Evolutionary conservation across 495 filamentous ascomycete species (phyloP).

Genomic region (Haplographium delicatum): DNA sequence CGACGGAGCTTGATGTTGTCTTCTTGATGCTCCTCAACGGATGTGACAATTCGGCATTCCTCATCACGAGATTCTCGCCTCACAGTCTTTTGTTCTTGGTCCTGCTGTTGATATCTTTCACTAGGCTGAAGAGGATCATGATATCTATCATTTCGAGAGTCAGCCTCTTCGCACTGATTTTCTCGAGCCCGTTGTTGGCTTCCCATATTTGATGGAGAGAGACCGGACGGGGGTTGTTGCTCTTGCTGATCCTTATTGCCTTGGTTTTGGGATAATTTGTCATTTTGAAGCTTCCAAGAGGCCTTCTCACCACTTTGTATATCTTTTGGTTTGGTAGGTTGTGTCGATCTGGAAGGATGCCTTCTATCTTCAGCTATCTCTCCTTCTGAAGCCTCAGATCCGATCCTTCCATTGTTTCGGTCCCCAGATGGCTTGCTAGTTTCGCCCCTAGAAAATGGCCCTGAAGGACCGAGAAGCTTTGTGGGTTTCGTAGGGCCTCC

Average conservation of each 20-base stretch:
- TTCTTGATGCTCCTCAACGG: not conserved
- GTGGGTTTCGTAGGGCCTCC: conserved; percentile 21
- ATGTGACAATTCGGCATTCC: conserved; percentile 3
- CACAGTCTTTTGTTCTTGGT: not conserved
- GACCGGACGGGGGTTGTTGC: conserved; percentile 1
- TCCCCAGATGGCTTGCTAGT: conserved; percentile 1
- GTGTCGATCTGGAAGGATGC: not conserved
- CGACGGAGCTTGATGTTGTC: not conserved
- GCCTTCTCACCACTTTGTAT: conserved; percentile 3
- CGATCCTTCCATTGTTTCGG: conserved; percentile 9
- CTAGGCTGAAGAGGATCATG: conserved; percentile 1
- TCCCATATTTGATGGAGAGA: conserved; percentile 5
- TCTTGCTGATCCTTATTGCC: conserved; percentile 5
- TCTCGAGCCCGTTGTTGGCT: conserved; percentile 6
- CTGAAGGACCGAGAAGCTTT: not conserved
- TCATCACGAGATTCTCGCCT: conserved; percentile 15
- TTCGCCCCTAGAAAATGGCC: no score
- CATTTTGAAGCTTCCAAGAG: conserved; percentile 5
- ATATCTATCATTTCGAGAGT: conserved; percentile 7
- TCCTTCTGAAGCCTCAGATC: conserved; percentile 24
- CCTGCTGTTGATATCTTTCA: conserved; percentile 12
- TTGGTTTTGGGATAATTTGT: not conserved
- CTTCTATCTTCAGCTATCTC: conserved; percentile 24
- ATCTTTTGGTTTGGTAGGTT: conserved; percentile 10
- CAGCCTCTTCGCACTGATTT: conserved; percentile 8